A percentile compares a stretch with the other conserved stretches of the same genome.
Conservation (phyloP, 1,284 basidiomycete genomes). For the Gomphus bonarii region DNA sequence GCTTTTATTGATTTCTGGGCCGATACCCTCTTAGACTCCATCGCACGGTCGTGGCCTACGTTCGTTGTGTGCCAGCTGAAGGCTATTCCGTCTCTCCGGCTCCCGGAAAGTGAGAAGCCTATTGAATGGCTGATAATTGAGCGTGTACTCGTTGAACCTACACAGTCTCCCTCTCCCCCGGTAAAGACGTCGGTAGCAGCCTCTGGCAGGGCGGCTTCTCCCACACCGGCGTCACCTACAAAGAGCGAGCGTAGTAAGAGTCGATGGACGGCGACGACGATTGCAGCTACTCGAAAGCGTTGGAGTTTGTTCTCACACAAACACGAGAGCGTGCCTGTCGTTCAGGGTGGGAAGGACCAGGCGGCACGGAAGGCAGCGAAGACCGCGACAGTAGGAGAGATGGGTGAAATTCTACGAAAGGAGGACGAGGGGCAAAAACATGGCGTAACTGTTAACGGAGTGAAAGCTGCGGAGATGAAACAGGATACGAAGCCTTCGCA, state of each 20-base stretch:
- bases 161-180: slow-evolving; percentile 29
- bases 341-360: slow-evolving; percentile 12
- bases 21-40: slow-evolving; percentile 56
- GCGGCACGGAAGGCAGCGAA: slow-evolving; percentile 25
- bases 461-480: background rate
- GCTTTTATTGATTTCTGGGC: slow-evolving; percentile 73
- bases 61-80: slow-evolving; percentile 62
- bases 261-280: slow-evolving; percentile 25
- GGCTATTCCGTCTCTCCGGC: slow-evolving; percentile 16
- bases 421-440: slow-evolving; percentile 29
- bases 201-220: slow-evolving; percentile 10
- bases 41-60: slow-evolving; percentile 49
- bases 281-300: slow-evolving; percentile 35
- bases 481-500: background rate
- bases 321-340: slow-evolving; percentile 17
- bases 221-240: slow-evolving; percentile 14
- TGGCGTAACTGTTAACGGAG: slow-evolving; percentile 17
- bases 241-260: slow-evolving; percentile 24
- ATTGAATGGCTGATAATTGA: slow-evolving; percentile 58
- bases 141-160: slow-evolving; percentile 24
- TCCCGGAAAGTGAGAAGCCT: slow-evolving; percentile 19
- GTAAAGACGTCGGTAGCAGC: slow-evolving; percentile 17
- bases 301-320: slow-evolving; percentile 42
- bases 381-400: slow-evolving; percentile 41
- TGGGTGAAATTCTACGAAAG: slow-evolving; percentile 52